phyloP scores from a whole-genome alignment of 768 basidiomycete genomes.

The Suillus ampliporus region DNA sequence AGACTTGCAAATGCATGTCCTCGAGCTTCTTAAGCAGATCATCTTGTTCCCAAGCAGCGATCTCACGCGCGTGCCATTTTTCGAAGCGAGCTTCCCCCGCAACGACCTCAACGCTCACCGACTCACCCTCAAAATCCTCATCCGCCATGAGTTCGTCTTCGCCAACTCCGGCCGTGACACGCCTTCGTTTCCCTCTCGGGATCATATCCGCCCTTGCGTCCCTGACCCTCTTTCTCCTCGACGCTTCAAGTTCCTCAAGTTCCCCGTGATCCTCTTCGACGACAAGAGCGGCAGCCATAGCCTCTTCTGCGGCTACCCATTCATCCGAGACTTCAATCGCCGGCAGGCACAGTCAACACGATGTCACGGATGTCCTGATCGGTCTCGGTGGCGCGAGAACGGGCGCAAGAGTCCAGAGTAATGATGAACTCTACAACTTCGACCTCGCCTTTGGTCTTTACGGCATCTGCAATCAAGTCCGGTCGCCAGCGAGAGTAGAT shows the following conservation, averaged over 20 bases:
- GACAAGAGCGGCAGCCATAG: conserved; percentile 32
- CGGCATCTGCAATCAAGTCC: conserved; percentile 72
- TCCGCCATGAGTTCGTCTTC: not conserved
- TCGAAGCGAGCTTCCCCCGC: conserved; percentile 10
- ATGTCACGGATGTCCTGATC: not conserved
- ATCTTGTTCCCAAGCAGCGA: conserved; percentile 31
- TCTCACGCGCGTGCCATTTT: not conserved
- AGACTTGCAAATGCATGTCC: conserved; percentile 33
- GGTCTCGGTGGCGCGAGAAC: conserved; percentile 14
- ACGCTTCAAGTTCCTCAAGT: not conserved
- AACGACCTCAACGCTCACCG: not conserved
- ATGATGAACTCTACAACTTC: conserved; percentile 76
- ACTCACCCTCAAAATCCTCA: not conserved
- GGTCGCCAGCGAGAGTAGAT: conserved; percentile 74
- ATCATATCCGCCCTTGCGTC: conserved; percentile 15
- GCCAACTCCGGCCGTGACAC: conserved; percentile 10
- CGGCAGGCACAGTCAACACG: conserved; percentile 22
- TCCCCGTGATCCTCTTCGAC: conserved; percentile 20
- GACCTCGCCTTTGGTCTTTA: conserved; percentile 67
- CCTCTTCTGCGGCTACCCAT: conserved; percentile 42
- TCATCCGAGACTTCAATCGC: conserved; percentile 43
- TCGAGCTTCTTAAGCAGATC: conserved; percentile 38
- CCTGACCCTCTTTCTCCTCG: conserved; percentile 10
- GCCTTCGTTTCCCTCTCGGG: conserved; percentile 7
- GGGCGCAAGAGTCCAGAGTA: conserved; percentile 48